Base-by-base conservation (phyloP, 106 monocot species). In the Apostasia shenzhenica region DNA sequence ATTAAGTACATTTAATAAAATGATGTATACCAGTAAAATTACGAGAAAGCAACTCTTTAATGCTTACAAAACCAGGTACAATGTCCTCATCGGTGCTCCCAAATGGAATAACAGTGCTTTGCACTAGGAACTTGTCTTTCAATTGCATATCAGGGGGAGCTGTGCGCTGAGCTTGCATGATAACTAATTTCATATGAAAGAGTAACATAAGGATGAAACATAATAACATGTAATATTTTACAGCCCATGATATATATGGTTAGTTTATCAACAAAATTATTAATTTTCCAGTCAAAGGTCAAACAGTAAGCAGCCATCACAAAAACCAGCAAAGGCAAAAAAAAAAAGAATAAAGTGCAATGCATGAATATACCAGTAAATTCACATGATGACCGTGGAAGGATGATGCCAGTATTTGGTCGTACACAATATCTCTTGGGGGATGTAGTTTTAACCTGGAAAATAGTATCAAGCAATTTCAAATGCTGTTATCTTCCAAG, bases 71-170 rank as follows among this genome's bases (percentile, higher is more conserved):
- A 54, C 70, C 73, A 54, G 95, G 77, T 45, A 68, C 47, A 53
- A 92, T 84, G 39, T 85, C 88, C 61, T 91, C 92, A 54, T 92
- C 89, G 41, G 78, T 81, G 66, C 86, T 89, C 46, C 92, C 95
- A 66, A 54, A 84, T 38, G 95, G 89, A 62, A 89, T 89, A 79
- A 82, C 49, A 47, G 85, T 97, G 74, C 75, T 73, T 73, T 97
- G 95, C 72, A 97, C 78, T 45, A 97, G 84, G 54, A 97, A 97
- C 56, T 89, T 97, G 70, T 97, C 95, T 79, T 81, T 94, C 61
- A 87, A 80, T 77, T 90, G 90, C 90, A 94, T 80, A 75, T 94
- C 87, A 61, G 81, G 74, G 65, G 95, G 95, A 54, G 83, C 80
- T 51, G 67, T 67, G 68, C 58, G 77, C 59, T 79, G 84, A 55